Base-by-base conservation (phyloP, 805 yeast genomes). In the Candida arabinofermentans region DNA sequence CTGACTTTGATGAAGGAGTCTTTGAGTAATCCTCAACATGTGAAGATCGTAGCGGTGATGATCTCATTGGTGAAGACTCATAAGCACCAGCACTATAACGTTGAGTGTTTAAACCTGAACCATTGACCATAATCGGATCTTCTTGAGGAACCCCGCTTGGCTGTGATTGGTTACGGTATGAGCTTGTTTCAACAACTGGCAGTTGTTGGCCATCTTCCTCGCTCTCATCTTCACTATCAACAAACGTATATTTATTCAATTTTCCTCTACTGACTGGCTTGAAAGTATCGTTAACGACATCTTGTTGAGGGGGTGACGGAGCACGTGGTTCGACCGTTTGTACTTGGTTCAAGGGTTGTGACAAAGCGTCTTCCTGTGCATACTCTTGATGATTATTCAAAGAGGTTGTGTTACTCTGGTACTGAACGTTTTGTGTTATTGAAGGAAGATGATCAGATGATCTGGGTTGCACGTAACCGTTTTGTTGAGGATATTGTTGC, bases 141-240 rank as follows among this genome's bases (percentile, higher is more conserved):
- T 18, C n/a, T 19, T 31, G 34, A 18, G n/a, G 34, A 3, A 19
- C 10, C 12, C 34, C 9, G 19, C 23, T 18, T 4, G 9, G 16
- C 5, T 10, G 12, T 10, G 7, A 4, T 31, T 14, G 8, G 18
- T 12, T 19, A 8, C 8, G 12, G 30, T 13, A n/a, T n/a, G n/a
- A n/a, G n/a, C n/a, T n/a, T 17, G 30, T 30, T 51, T 39, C 49
- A 8, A 48, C 39, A 2, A 40, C 41, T 3, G 31, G n/a, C n/a
- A n/a, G n/a, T n/a, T n/a, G n/a, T n/a, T n/a, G n/a, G n/a, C n/a
- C 40, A 19, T 49, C 53, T 3, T 46, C 54, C 3, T 46, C 53
- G 5, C 50, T 52, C 8, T 55, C 60, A n/a, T 53, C 59, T 22
- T 58, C 63, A 36, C 54, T 51, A 21, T 49, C 50, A 14, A 45